Conservation (phyloP, 202 grass and related monocot genomes). For the Cymbopogon flexuosus region DNA sequence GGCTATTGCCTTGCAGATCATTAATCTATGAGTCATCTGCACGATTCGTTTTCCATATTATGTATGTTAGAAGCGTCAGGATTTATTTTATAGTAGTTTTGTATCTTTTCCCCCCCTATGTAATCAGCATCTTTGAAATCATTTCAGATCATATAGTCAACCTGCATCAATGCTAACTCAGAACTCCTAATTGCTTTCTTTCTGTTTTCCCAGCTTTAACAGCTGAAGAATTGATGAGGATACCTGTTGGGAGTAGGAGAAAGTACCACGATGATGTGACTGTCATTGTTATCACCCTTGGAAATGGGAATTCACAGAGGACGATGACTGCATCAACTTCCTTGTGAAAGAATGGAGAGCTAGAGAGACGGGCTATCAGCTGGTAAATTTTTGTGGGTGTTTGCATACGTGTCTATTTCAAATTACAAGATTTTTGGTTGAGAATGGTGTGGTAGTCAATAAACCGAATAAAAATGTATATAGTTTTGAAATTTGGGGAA, state of each 20-base stretch:
- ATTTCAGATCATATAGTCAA: not conserved
- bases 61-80: not conserved
- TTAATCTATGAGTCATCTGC: not conserved
- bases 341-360: slow-evolving; percentile 24
- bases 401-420: not conserved
- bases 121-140: not conserved
- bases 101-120: not conserved
- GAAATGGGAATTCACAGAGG: slow-evolving; percentile 61
- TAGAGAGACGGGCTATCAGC: not conserved
- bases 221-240: slow-evolving; percentile 56
- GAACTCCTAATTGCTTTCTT: not conserved
- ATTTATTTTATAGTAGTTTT: not conserved
- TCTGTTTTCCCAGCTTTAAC: slow-evolving; percentile 52
- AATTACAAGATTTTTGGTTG: not conserved
- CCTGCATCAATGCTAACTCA: not conserved
- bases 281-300: slow-evolving; percentile 65
- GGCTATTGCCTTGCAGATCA: not conserved
- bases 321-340: slow-evolving; percentile 68
- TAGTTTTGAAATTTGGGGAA: slow-evolving; percentile 14
- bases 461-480: slow-evolving; percentile 27
- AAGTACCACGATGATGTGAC: slow-evolving; percentile 91
- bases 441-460: slow-evolving; percentile 32
- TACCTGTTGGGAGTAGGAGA: slow-evolving; percentile 78
- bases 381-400: slow-evolving; percentile 32
- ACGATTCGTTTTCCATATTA: not conserved